These are phyloP conservation scores for Botrytis fragariae DNA, from an alignment of 2,329 filamentous ascomycete species.

Conservation along the genomic window DNA sequence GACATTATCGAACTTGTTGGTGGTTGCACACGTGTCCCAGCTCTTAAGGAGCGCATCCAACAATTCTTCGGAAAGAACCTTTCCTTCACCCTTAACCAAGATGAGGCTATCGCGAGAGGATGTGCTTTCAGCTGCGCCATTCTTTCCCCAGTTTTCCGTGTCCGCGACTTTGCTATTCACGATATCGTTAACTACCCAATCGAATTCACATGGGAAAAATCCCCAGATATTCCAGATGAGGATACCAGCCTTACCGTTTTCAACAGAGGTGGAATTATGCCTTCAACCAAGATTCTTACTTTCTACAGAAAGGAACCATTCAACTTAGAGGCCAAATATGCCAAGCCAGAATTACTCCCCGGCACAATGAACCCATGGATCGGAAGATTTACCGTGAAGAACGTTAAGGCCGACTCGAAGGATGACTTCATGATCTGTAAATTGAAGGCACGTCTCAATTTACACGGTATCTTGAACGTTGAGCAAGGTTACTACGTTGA, in stretches of 20 bases:
- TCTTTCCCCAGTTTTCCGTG: conserved; percentile 94
- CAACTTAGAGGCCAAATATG: conserved; percentile 92
- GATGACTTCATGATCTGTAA: conserved; percentile 99
- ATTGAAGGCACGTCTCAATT: conserved; percentile 93
- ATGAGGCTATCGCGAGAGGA: conserved; percentile 92
- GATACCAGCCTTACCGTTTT: conserved; percentile 97
- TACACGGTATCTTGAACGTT: conserved; percentile 93
- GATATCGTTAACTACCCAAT: conserved; percentile 98
- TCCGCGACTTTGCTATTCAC: conserved; percentile 96
- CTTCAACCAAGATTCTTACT: conserved; percentile 97
- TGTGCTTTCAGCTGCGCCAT: conserved; percentile 98
- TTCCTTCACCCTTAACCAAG: conserved; percentile 96
- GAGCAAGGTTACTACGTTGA: conserved; percentile 98
- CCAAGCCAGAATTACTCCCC: conserved; percentile 79
- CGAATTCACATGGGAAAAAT: conserved; percentile 99
- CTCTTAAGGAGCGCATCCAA: conserved; percentile 86
- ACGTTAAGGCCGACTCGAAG: conserved; percentile 87
- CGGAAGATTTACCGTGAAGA: conserved; percentile 96
- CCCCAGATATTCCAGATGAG: conserved; percentile 95
- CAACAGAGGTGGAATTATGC: conserved; percentile 94
- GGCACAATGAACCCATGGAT: conserved; percentile 94
- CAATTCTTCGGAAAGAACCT: conserved; percentile 89
- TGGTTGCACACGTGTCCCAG: conserved; percentile 88
- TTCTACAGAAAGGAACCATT: conserved; percentile 99
- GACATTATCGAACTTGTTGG: conserved; percentile 91